Conservation (phyloP, 2,329 filamentous ascomycete genomes). For the Fusarium sp. region DNA sequence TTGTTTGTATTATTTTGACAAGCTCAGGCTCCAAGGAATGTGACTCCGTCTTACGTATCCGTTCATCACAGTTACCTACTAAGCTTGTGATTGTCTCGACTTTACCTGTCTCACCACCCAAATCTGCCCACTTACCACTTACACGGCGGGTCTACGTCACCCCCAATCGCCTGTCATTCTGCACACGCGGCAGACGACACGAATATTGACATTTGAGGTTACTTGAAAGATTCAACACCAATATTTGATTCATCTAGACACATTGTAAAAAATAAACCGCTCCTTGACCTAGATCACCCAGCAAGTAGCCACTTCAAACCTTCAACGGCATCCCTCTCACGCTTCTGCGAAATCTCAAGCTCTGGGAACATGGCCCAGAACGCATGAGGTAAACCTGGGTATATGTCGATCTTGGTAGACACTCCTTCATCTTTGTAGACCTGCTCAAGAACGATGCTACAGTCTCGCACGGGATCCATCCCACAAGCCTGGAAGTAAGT, state of each 20-base stretch:
- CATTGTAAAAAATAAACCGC: not conserved
- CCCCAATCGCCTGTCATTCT: slow-evolving; percentile 1
- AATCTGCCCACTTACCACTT: slow-evolving; percentile 37
- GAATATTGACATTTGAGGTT: not conserved
- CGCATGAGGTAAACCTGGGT: slow-evolving; percentile 49
- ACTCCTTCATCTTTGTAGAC: slow-evolving; percentile 48
- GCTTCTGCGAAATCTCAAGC: slow-evolving; percentile 39
- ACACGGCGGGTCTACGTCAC: slow-evolving; percentile 39
- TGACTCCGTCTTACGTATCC: not conserved
- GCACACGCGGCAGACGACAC: slow-evolving; percentile 2
- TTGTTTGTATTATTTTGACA: slow-evolving; percentile 1
- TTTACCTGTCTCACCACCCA: not conserved
- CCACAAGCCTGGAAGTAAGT: slow-evolving; percentile 52
- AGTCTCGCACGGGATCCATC: slow-evolving; percentile 49
- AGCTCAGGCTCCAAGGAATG: not conserved
- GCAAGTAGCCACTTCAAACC: slow-evolving; percentile 45
- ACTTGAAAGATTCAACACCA: too few relatives aligned
- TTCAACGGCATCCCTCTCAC: slow-evolving; percentile 36
- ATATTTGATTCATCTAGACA: not conserved
- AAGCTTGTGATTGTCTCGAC: not conserved
- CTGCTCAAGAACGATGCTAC: slow-evolving; percentile 48
- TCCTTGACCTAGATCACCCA: not conserved
- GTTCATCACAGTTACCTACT: not conserved
- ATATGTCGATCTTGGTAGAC: slow-evolving; percentile 46
- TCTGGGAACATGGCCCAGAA: slow-evolving; percentile 49